These are phyloP conservation scores for Kuraishia piskuri DNA, from an alignment of 805 yeast species.

Conservation along the genomic window DNA sequence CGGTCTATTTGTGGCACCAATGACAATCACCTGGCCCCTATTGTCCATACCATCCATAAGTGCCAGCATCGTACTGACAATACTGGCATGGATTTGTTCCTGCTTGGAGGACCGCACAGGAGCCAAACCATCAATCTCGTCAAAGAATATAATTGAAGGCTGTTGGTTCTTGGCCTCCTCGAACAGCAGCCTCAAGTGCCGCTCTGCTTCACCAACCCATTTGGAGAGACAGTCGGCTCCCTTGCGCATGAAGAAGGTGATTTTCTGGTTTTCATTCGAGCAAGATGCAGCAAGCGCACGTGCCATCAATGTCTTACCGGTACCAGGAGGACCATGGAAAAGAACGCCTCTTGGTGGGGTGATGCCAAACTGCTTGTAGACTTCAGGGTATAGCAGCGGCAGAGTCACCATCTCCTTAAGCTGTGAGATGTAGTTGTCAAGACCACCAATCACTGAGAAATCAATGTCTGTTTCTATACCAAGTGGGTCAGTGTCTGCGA, in stretches of 20 bases:
- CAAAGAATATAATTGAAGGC: slow-evolving; percentile 93
- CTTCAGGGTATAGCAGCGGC: slow-evolving; percentile 88
- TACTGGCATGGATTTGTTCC: slow-evolving; percentile 96
- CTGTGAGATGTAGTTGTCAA: slow-evolving; percentile 83
- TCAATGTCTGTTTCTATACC: slow-evolving; percentile 64
- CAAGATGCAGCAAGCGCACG: slow-evolving; percentile 95
- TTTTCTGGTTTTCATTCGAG: slow-evolving; percentile 73
- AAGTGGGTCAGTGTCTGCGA: slow-evolving; percentile 88
- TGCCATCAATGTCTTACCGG: slow-evolving; percentile 98
- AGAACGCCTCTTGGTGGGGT: slow-evolving; percentile 97
- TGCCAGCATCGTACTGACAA: slow-evolving; percentile 90
- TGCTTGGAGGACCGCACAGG: slow-evolving; percentile 97
- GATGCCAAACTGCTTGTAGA: slow-evolving; percentile 79
- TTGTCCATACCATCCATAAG: slow-evolving; percentile 99
- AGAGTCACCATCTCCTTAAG: slow-evolving; percentile 94
- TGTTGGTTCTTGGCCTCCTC: slow-evolving; percentile 96
- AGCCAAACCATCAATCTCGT: slow-evolving; percentile 96
- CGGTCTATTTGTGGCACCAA: slow-evolving; percentile 97
- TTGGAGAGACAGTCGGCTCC: slow-evolving; percentile 96
- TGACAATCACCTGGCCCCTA: slow-evolving; percentile 95
- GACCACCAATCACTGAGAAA: slow-evolving; percentile 82
- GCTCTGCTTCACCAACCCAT: slow-evolving; percentile 99
- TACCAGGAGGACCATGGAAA: slow-evolving; percentile 99
- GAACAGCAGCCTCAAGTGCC: slow-evolving; percentile 82
- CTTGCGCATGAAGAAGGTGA: slow-evolving; percentile 95